phyloP scores from a whole-genome alignment of 768 basidiomycete species.

The Amanita fuliginea region DNA sequence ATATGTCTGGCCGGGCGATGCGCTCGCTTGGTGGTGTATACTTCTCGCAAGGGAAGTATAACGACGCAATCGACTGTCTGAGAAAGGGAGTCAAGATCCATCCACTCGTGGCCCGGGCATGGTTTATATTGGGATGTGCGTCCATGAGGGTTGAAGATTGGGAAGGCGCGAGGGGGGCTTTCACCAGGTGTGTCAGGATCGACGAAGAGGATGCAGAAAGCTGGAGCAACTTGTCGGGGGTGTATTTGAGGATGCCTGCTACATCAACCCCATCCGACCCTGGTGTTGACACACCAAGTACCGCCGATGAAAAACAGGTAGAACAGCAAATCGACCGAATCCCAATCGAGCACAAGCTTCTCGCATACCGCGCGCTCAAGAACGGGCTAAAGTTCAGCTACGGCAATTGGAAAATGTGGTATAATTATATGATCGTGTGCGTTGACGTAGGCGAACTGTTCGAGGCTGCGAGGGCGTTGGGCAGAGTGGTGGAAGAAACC shows the following conservation, averaged over 20 bases:
- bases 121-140: conserved; percentile 96
- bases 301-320: conserved; percentile 19
- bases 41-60: conserved; percentile 58
- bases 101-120: conserved; percentile 75
- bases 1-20: conserved; percentile 83
- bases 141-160: conserved; percentile 75
- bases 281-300: conserved; percentile 9
- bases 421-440: conserved; percentile 90
- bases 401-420: conserved; percentile 98
- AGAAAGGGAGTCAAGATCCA: conserved; percentile 77
- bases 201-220: conserved; percentile 97
- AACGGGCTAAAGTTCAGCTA: conserved; percentile 79
- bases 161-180: conserved; percentile 75
- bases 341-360: conserved; percentile 65
- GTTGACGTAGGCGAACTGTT: conserved; percentile 88
- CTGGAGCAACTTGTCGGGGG: conserved; percentile 95
- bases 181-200: conserved; percentile 75
- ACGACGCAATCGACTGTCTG: conserved; percentile 53
- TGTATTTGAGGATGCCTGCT: conserved; percentile 74
- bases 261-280: background rate
- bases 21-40: conserved; percentile 81
- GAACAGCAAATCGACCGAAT: conserved; percentile 21
- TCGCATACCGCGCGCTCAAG: conserved; percentile 88
- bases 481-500: conserved; percentile 74
- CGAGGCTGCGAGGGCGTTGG: conserved; percentile 78